phyloP scores from a whole-genome alignment of 2,329 filamentous ascomycete species.

The Paracoccidioides brasiliensis region DNA sequence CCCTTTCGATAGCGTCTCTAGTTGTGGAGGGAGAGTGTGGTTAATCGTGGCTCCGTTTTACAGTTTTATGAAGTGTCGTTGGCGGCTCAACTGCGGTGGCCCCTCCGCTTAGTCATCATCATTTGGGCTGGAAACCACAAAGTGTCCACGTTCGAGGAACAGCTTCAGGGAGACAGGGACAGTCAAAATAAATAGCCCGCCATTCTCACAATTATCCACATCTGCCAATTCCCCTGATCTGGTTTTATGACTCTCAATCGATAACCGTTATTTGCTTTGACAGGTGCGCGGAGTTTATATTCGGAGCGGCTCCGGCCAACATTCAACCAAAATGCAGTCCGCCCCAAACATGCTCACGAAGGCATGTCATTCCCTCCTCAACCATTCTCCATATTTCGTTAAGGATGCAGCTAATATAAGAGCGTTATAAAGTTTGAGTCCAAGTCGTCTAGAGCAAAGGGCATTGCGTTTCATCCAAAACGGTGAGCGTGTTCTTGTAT shows the following conservation, averaged over 20 bases:
- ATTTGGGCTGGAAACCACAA: conserved; percentile 14
- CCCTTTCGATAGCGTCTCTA: too few species aligned
- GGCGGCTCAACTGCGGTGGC: conserved; percentile 17
- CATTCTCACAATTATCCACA: background rate
- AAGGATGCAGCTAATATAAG: conserved; percentile 14
- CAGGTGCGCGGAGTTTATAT: conserved; percentile 27
- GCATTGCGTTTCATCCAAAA: conserved; percentile 55
- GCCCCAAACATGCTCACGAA: conserved; percentile 39
- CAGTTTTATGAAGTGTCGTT: conserved; percentile 5
- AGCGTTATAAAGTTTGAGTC: conserved; percentile 43
- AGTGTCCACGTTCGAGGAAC: conserved; percentile 27
- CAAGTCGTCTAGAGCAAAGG: conserved; percentile 54
- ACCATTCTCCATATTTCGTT: conserved; percentile 3
- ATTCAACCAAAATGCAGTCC: conserved; percentile 31
- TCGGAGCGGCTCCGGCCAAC: conserved; percentile 32
- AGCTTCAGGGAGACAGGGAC: background rate
- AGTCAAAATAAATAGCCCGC: background rate
- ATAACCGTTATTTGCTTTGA: conserved; percentile 17
- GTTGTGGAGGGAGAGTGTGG: too few species aligned
- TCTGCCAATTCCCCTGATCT: conserved; percentile 10
- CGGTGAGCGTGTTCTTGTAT: conserved; percentile 31
- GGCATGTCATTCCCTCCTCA: conserved; percentile 20
- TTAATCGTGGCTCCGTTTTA: too few species aligned
- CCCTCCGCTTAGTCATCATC: conserved; percentile 23
- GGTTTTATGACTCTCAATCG: conserved; percentile 18